Conservation (phyloP, 345 rosid species). For the Abelmoschus esculentus region DNA sequence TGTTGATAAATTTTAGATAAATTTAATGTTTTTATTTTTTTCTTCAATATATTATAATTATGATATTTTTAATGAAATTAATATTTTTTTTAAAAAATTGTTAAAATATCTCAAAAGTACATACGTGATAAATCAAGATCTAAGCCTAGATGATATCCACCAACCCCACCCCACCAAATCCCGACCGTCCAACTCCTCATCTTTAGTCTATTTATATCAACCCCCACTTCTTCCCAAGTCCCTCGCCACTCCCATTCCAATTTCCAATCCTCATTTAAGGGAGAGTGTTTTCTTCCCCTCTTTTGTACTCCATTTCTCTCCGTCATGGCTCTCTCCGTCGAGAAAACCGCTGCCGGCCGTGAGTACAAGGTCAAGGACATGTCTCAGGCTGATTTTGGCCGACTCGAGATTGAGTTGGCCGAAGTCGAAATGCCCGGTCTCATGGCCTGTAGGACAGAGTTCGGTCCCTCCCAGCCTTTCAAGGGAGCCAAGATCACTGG, state of each 20-base stretch:
- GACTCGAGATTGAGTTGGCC: constrained; percentile 74
- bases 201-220: background rate
- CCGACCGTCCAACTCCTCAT: background rate
- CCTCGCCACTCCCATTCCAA: background rate
- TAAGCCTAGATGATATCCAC: background rate
- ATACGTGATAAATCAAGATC: background rate
- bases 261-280: background rate
- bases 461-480: constrained; percentile 79
- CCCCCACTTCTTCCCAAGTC: background rate
- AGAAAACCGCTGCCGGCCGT: constrained; percentile 67
- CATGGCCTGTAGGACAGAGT: constrained; percentile 69
- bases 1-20: no score
- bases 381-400: constrained; percentile 93
- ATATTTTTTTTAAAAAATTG: no score
- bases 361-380: constrained; percentile 87
- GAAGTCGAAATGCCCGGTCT: constrained; percentile 93
- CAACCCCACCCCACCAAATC: background rate
- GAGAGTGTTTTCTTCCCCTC: background rate
- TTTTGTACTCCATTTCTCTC: background rate
- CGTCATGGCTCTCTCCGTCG: constrained; percentile 68
- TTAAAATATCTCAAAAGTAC: background rate
- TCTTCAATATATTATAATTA: no score
- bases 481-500: constrained; percentile 85
- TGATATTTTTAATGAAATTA: no score
- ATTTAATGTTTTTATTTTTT: no score